Conservation (phyloP, 202 grass and related monocot genomes). For the Cymbopogon flexuosus region DNA sequence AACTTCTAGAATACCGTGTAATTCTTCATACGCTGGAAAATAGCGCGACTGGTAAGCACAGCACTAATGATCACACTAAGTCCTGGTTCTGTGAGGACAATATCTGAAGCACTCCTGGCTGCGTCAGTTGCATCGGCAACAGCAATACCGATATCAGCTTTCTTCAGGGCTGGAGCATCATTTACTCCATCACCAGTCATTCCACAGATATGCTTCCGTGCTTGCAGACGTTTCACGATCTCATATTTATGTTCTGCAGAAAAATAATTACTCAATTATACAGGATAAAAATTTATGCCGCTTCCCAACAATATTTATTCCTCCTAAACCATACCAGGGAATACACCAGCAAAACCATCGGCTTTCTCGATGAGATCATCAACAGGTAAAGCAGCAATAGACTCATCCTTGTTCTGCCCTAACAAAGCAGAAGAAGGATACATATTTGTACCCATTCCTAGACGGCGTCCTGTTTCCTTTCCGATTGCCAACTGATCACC, state of each 20-base stretch:
- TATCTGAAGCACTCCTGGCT: slow-evolving; percentile 84
- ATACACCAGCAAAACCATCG: slow-evolving; percentile 96
- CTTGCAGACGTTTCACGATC: slow-evolving; percentile 91
- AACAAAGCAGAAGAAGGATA: slow-evolving; percentile 85
- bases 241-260: slow-evolving; percentile 91
- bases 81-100: slow-evolving; percentile 87
- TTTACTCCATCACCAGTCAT: slow-evolving; percentile 98
- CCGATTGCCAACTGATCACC: slow-evolving; percentile 90
- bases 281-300: neutral
- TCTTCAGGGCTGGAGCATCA: slow-evolving; percentile 89
- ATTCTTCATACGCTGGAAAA: slow-evolving; percentile 98
- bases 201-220: slow-evolving; percentile 88
- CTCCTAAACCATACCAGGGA: slow-evolving; percentile 53
- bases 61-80: slow-evolving; percentile 93
- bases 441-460: slow-evolving; percentile 98
- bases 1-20: slow-evolving; percentile 59
- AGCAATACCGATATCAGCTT: slow-evolving; percentile 91
- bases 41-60: slow-evolving; percentile 78
- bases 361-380: slow-evolving; percentile 92
- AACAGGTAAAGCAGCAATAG: slow-evolving; percentile 56
- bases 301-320: neutral
- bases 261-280: slow-evolving; percentile 11
- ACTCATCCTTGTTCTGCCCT: slow-evolving; percentile 71
- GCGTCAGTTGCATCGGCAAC: slow-evolving; percentile 92
- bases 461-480: slow-evolving; percentile 70